phyloP scores from a whole-genome alignment of 805 yeast genomes.

The Sugiyamaella smithiae region DNA sequence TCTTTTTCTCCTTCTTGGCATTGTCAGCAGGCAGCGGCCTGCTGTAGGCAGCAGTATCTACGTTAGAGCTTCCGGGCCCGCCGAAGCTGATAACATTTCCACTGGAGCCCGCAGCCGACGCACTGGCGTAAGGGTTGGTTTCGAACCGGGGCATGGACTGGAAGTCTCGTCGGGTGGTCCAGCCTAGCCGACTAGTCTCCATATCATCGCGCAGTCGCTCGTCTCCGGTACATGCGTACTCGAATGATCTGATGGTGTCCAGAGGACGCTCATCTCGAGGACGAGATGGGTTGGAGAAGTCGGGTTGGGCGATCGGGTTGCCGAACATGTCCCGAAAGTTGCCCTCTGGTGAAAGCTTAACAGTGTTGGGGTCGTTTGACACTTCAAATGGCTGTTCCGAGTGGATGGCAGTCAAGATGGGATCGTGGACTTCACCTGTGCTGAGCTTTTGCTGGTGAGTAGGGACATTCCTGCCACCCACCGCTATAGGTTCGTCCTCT shows the following conservation, averaged over 20 bases:
- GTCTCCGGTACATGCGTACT: constrained; percentile 93
- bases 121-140: constrained; percentile 32
- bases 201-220: constrained; percentile 70
- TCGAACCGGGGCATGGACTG: constrained; percentile 56
- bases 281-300: constrained; percentile 90
- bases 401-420: constrained; percentile 87
- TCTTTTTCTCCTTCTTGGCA: constrained; percentile 58
- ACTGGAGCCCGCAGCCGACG: constrained; percentile 26
- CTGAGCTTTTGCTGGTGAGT: constrained; percentile 7
- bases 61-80: constrained; percentile 22
- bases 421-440: constrained; percentile 63
- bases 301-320: constrained; percentile 70
- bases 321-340: constrained; percentile 84
- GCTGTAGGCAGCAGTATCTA: constrained; percentile 32
- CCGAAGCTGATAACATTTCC: constrained; percentile 40
- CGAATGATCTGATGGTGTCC: constrained; percentile 92
- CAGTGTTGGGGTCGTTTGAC: constrained; percentile 39
- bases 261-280: constrained; percentile 93
- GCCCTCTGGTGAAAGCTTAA: constrained; percentile 48
- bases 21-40: constrained; percentile 44
- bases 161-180: constrained; percentile 70
- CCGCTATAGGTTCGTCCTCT: constrained; percentile 11
- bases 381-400: constrained; percentile 95
- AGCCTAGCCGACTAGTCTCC: constrained; percentile 76
- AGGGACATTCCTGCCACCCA: constrained; percentile 1